Conservation (phyloP, 2,329 filamentous ascomycete species). For the Penicillium vulpinum region DNA sequence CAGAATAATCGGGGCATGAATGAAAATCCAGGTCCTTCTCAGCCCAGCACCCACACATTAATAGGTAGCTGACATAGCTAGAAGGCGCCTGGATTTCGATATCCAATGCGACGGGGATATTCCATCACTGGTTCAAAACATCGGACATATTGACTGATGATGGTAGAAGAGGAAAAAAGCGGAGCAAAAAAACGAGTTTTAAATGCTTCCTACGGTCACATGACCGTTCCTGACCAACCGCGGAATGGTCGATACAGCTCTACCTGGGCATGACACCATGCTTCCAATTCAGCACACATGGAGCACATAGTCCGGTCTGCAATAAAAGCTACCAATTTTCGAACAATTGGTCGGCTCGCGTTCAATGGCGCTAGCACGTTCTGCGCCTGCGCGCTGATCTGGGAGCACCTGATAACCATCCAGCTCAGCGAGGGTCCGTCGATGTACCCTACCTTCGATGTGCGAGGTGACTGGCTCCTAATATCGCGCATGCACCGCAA, state of each 20-base stretch:
- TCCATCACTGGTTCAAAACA: background rate
- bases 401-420: slow-evolving; percentile 63
- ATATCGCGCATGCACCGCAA: slow-evolving; percentile 67
- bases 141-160: background rate
- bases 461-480: slow-evolving; percentile 67
- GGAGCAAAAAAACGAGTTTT: slow-evolving; percentile 16
- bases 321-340: slow-evolving; percentile 25
- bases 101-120: background rate
- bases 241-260: slow-evolving; percentile 6
- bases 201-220: slow-evolving; percentile 11
- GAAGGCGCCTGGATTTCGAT: background rate
- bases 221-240: slow-evolving; percentile 10
- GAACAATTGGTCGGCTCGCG: slow-evolving; percentile 28
- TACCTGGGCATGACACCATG: slow-evolving; percentile 5
- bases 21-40: background rate
- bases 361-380: slow-evolving; percentile 37
- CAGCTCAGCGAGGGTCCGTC: slow-evolving; percentile 69
- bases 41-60: slow-evolving; percentile 16
- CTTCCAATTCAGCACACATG: slow-evolving; percentile 20
- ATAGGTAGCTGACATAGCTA: slow-evolving; percentile 11
- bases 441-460: slow-evolving; percentile 82
- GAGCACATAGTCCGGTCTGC: slow-evolving; percentile 31
- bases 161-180: background rate
- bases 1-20: background rate
- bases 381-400: slow-evolving; percentile 39